Evolutionary conservation across 257 asterid species (phyloP).

Genomic region (Solanum neorickii): DNA sequence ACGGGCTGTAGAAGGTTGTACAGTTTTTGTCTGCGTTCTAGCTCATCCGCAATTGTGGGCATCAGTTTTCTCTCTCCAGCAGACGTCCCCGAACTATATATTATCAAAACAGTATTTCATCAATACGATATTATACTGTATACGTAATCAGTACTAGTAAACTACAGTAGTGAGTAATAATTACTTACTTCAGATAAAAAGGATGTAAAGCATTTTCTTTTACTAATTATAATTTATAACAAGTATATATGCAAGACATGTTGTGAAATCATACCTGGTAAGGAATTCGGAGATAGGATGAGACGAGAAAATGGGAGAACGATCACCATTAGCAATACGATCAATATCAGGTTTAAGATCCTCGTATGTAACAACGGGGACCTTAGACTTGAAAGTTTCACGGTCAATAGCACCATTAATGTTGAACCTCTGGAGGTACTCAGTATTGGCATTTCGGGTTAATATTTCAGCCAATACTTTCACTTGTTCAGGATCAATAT

Average conservation of each 20-base stretch:
- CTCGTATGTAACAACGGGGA: conserved; percentile 61
- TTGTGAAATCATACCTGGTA: conserved; percentile 38
- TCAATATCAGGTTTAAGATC: conserved; percentile 65
- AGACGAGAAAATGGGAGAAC: conserved; percentile 57
- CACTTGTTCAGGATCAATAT: conserved; percentile 38
- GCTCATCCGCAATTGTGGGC: conserved; percentile 68
- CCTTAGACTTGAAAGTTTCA: conserved; percentile 46
- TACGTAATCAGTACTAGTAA: not conserved
- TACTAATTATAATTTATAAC: no score
- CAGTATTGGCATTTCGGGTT: conserved; percentile 43
- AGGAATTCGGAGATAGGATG: conserved; percentile 72
- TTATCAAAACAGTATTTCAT: not conserved
- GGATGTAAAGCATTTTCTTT: not conserved
- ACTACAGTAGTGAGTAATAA: not conserved
- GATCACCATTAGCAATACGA: conserved; percentile 76
- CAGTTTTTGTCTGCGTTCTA: conserved; percentile 61
- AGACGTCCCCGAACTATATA: conserved; percentile 73
- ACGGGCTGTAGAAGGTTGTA: conserved; percentile 77
- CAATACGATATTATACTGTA: not conserved
- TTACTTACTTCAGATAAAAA: not conserved
- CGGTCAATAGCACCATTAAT: conserved; percentile 53
- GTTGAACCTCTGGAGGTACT: conserved; percentile 37
- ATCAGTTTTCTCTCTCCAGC: conserved; percentile 86
- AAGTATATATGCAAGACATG: not conserved
- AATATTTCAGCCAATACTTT: conserved; percentile 49